Percentiles rank a stretch among this genome's conserved stretches.
Evolutionary conservation across 139 green algal species (phyloP).

Genomic region (Astrephomene gubernaculifera): DNA sequence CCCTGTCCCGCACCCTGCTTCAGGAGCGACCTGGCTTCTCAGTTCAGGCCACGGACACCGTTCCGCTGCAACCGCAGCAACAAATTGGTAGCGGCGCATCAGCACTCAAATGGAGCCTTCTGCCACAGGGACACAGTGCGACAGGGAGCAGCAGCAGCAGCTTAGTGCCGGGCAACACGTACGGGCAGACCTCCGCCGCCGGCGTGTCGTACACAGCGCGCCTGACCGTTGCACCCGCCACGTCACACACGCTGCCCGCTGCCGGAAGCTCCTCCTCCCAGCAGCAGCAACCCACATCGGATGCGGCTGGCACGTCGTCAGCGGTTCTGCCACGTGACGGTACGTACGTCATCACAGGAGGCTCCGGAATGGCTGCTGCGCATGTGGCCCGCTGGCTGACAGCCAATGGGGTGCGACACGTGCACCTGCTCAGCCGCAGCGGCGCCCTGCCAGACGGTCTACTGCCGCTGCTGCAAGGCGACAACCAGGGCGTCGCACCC

Average conservation of each 20-base stretch:
- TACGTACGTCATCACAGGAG: slow-evolving; percentile 61
- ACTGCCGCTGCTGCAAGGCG: background rate
- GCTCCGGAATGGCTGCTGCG: slow-evolving; percentile 48
- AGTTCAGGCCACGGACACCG: background rate
- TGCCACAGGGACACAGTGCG: too few species aligned
- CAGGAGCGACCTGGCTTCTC: background rate
- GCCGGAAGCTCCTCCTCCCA: background rate
- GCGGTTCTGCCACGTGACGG: slow-evolving; percentile 24
- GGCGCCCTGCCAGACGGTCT: slow-evolving; percentile 37
- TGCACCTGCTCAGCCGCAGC: slow-evolving; percentile 58
- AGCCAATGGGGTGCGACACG: slow-evolving; percentile 16
- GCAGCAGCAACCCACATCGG: background rate
- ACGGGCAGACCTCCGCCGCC: background rate
- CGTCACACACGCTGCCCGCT: background rate
- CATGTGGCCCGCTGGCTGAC: slow-evolving; percentile 58
- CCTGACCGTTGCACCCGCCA: background rate
- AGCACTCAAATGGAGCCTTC: background rate
- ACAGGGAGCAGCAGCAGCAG: too few species aligned
- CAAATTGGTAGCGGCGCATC: background rate
- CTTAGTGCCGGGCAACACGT: background rate
- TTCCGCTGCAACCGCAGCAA: background rate
- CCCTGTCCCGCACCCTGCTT: slow-evolving; percentile 2
- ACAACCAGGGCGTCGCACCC: background rate
- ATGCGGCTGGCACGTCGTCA: background rate
- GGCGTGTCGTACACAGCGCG: slow-evolving; percentile 33